Conservation (phyloP, 2,329 filamentous ascomycete genomes). For the Rutstroemia sp. region DNA sequence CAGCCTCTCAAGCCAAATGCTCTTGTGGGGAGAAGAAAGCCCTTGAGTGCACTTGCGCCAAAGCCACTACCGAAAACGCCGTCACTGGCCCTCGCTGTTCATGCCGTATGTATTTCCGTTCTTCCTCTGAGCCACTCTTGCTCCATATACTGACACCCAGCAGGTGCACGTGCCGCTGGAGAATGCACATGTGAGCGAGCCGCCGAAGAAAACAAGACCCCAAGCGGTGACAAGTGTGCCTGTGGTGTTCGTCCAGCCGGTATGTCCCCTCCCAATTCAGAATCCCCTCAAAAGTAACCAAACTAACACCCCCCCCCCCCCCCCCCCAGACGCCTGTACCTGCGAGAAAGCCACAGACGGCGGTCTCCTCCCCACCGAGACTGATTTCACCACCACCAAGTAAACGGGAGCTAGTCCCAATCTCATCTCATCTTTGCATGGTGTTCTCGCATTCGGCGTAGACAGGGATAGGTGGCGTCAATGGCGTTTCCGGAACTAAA, state of each 20-base stretch:
- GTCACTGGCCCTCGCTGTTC: conserved; percentile 69
- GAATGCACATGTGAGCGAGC: conserved; percentile 76
- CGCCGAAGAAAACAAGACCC: conserved; percentile 57
- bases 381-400: conserved; percentile 67
- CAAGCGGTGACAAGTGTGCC: conserved; percentile 56
- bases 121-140: background rate
- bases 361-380: conserved; percentile 61
- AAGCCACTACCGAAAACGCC: conserved; percentile 67
- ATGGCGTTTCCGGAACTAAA: too few species aligned
- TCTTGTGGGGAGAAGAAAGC: conserved; percentile 86
- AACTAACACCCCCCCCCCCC: conserved; percentile 5
- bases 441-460: too few species aligned
- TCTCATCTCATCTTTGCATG: too few species aligned
- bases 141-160: background rate
- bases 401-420: background rate
- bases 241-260: conserved; percentile 70
- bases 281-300: too few species aligned
- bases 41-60: conserved; percentile 78
- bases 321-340: conserved; percentile 63
- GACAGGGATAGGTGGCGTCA: too few species aligned
- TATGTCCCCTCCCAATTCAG: conserved; percentile 36
- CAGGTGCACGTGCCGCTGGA: conserved; percentile 61
- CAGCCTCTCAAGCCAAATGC: conserved; percentile 61
- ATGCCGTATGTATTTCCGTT: conserved; percentile 49
- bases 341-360: conserved; percentile 67